Evolutionary conservation across 2,329 filamentous ascomycete species (phyloP).

Genomic region (Monilinia fructicola): DNA sequence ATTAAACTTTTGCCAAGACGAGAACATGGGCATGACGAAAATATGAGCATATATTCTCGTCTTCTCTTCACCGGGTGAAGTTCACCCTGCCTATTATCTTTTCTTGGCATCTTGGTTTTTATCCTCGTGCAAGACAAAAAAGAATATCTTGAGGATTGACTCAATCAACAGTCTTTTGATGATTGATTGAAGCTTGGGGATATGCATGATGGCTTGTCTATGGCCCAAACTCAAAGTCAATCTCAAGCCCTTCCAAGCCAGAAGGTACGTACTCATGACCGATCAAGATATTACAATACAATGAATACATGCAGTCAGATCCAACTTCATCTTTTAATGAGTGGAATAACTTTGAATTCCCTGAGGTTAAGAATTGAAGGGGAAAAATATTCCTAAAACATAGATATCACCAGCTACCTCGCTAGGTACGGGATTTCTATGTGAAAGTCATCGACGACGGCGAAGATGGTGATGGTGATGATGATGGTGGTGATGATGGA

Average conservation of each 20-base stretch:
- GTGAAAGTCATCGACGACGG: too few species aligned
- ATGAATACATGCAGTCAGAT: constrained; percentile 10
- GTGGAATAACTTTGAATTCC: neutral
- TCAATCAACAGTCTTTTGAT: neutral
- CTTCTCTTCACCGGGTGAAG: too few species aligned
- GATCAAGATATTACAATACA: neutral
- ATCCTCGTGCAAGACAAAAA: neutral
- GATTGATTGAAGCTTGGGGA: neutral
- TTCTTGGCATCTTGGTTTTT: neutral
- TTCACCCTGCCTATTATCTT: neutral
- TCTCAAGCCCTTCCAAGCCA: constrained; percentile 6
- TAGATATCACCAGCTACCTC: too few species aligned
- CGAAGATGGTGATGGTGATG: neutral
- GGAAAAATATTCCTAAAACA: too few species aligned
- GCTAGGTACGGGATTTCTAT: neutral
- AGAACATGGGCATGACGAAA: constrained; percentile 13
- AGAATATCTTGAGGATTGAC: neutral
- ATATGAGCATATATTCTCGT: constrained; percentile 9
- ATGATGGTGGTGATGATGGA: neutral
- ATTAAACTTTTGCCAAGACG: constrained; percentile 10
- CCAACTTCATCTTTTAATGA: neutral
- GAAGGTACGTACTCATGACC: constrained; percentile 6
- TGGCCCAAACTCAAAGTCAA: neutral
- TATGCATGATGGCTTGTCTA: neutral
- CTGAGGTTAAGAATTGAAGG: neutral